Evolutionary conservation across 1,284 basidiomycete species (phyloP), one percentile per base, ranked within the genome.

Genomic region (Stereum hirsutum): DNA sequence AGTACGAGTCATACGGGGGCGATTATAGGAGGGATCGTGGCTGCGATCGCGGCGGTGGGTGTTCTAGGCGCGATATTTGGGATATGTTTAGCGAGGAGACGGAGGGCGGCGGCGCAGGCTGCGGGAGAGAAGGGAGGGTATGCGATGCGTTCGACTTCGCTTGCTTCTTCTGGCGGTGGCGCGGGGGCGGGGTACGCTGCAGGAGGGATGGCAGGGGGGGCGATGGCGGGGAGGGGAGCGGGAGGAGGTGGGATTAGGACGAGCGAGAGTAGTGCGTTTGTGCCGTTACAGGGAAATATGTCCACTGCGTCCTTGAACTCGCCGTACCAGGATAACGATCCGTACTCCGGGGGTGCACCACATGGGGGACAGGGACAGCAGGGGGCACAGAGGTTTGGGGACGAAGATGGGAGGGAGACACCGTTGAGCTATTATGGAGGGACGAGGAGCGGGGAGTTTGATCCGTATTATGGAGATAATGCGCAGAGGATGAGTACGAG

Each of bases 191-290:
- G 49, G 63, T 65, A 63, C 58, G 61, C 28, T 40, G 63, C 43
- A 45, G 61, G 54, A 49, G 59, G 38, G 42, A 53, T 47, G 11
- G 46, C 36, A 40, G 52, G 40, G 57, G 57, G 48, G 10, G 45
- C 34, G 40, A 52, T 40, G 57, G 57, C 41, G 55, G 55, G 41
- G 54, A 52, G 37, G 52, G 54, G 37, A 51, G 57, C 26, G 45
- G 53, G 23, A 36, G 47, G 46, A 51, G 48, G 57, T 37, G 56
- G 57, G 33, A 45, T 64, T 47, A 58, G 63, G 21, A 57, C 56
- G 54, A 74, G 74, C 51, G 70, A 78, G 57, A 74, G 72, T 49
- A 78, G 74, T 49, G 70, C 74, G 26, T 79, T 80, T 52, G 60
- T 75, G 37, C 78, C 78, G 20, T 54, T 81, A 51, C 71, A 75